phyloP scores from a whole-genome alignment of 2,329 filamentous ascomycete species.

The Penicillium carneum region DNA sequence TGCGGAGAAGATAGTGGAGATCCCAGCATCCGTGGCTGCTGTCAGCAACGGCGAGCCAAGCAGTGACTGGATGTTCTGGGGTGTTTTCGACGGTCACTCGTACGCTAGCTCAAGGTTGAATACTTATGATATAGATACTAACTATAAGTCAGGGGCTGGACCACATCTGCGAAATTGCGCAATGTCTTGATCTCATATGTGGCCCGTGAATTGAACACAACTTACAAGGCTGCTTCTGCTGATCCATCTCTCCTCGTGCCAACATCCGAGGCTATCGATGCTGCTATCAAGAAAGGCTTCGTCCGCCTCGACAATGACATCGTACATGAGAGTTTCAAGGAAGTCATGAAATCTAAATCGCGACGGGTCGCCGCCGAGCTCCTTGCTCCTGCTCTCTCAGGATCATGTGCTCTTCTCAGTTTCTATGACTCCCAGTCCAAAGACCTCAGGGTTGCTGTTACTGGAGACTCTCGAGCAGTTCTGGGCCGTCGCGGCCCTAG shows the following conservation, averaged over 20 bases:
- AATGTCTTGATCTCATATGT: constrained; percentile 92
- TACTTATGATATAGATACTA: constrained; percentile 11
- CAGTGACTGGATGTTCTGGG: constrained; percentile 99
- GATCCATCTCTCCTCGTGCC: constrained; percentile 69
- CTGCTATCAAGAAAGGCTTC: constrained; percentile 92
- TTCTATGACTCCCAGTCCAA: constrained; percentile 93
- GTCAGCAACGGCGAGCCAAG: constrained; percentile 63
- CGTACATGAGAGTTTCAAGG: constrained; percentile 88
- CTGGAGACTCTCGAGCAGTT: constrained; percentile 93
- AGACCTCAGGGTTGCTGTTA: constrained; percentile 89
- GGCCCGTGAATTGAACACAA: constrained; percentile 87
- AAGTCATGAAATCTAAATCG: constrained; percentile 85
- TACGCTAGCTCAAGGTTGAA: constrained; percentile 56
- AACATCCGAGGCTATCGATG: constrained; percentile 79
- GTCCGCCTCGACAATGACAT: constrained; percentile 90
- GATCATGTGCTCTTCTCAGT: constrained; percentile 93
- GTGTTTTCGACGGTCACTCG: constrained; percentile 97
- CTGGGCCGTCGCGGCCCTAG: constrained; percentile 77
- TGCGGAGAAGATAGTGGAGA: constrained; percentile 94
- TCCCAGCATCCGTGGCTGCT: constrained; percentile 68
- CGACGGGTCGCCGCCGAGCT: constrained; percentile 91
- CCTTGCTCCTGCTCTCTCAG: constrained; percentile 88
- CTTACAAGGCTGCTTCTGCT: constrained; percentile 77
- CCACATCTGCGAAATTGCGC: constrained; percentile 92
- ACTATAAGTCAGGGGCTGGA: constrained; percentile 76